Base-by-base conservation (phyloP, 164 flowering plant genomes). In the Aristolochia contorta region DNA sequence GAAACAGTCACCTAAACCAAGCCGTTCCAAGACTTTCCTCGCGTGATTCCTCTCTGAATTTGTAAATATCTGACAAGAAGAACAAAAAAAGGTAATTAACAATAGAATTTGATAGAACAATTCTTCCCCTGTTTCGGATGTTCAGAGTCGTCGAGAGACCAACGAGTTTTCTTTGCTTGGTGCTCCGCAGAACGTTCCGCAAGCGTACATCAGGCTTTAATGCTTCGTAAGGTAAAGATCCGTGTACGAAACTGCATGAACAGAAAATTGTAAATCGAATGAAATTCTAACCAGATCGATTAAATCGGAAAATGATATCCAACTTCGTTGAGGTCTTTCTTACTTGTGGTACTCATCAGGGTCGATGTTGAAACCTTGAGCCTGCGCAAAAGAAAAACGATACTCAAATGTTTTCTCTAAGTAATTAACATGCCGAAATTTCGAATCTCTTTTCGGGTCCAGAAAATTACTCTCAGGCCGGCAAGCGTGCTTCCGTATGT, bases 401-500 rank as follows among this genome's bases (percentile, higher is more conserved):
- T 9, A 53, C 30, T 20, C n/a, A n/a, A n/a, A 6, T 2, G 6
- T 47, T n/a, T 47, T 47, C 0, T 27, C 20, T 24, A 18, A 18
- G 33, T 7, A 30, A 22, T 7, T n/a, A 18, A 32, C 15, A 6
- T 16, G 16, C 47, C 20, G 22, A 37, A 30, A 6, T 15, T 54
- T 46, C 16, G n/a, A 7, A 20, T 2, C 3, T 47, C 30, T n/a
- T 7, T 24, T 27, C 30, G 7, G 43, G 43, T 30, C 59, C 12
- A 47, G 47, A 30, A 30, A 65, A 57, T 74, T 82, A 91, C 98
- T 61, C 98, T 79, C 19, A 92, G 68, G 30, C 98, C 98, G 24
- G 96, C 98, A n/a, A 92, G 82, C 25, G 96, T 63, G 77, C 98
- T 89, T 60, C 98, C 98, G 62, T 89, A 83, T 12, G 78, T 74